Evolutionary conservation across 441 rosid genomes (phyloP), one percentile per base, ranked within the genome.

Genomic region (Gossypium lobatum): DNA sequence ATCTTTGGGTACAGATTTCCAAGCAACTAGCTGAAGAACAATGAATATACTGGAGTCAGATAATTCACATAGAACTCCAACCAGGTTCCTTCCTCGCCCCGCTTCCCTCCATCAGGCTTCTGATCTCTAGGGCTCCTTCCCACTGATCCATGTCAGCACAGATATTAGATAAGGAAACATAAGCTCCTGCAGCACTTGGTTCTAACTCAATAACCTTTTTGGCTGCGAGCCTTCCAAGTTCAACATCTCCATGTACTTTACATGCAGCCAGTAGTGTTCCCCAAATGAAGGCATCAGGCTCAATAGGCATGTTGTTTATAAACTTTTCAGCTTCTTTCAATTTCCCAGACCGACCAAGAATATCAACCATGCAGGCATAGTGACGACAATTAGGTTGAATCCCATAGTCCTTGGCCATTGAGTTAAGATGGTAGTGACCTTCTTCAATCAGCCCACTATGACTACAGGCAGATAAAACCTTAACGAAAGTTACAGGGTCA

Each of bases 201-300:
- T 84, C 79, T 21, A 86, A 78, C 76, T 88, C 86, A 59, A 82
- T 80, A 70, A 84, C 85, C 71, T 76, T 89, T 78, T 75, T 79
- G 2, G 96, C 92, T 10, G 94, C 94, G 73, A 77, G 25, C 81
- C 76, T 87, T 31, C 88, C 97, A 14, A 90, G 91, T 80, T 89
- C 92, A 76, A 86, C 77, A 72, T 89, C 87, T 64, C 92, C 92
- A 79, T 92, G 85, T 39, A 88, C 28, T 78, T 77, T 91, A 86
- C 96, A 91, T 79, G 96, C 88, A 85, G 96, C 85, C 69, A 92
- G 97, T 37, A 92, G 82, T 18, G 94, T 84, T 77, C 80, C 90
- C 97, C 97, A 91, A 39, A 88, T 83, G 62, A 88, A 85, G 60
- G 88, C 90, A 77, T 88, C 80, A 6, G 94, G 85, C 67, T 83